These are phyloP conservation scores for Geotrichum klebahnii DNA, from an alignment of 1,139 yeast species.

Conservation along the genomic window DNA sequence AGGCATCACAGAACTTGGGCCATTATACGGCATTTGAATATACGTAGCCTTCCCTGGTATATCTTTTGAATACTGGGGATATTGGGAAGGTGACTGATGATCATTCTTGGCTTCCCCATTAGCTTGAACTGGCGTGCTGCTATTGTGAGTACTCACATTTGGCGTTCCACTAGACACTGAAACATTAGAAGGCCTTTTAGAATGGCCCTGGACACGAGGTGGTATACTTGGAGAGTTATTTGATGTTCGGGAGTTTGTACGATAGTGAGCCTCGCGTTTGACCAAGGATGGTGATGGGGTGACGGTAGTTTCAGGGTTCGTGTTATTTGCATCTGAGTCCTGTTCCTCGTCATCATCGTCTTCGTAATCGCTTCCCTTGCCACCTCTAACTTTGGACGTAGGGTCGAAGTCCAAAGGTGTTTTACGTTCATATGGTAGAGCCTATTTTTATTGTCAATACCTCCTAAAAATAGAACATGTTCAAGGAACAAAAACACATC, in stretches of 20 bases:
- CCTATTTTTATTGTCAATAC: constrained; percentile 24
- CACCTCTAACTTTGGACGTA: constrained; percentile 23
- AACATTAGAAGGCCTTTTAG: constrained; percentile 1
- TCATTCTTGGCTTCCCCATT: neutral
- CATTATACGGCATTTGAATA: neutral
- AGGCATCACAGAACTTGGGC: neutral
- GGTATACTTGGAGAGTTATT: constrained; percentile 22
- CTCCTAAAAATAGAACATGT: constrained; percentile 14
- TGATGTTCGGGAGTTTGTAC: constrained; percentile 8
- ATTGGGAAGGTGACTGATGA: neutral
- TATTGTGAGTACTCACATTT: neutral
- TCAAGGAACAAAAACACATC: too few relatives aligned
- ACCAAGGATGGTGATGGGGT: constrained; percentile 11
- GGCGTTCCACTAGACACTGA: constrained; percentile 1
- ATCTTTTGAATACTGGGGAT: neutral
- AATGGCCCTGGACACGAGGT: constrained; percentile 16
- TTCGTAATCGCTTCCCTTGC: constrained; percentile 22
- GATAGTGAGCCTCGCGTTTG: constrained; percentile 3
- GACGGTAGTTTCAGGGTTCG: constrained; percentile 2
- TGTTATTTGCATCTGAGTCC: constrained; percentile 8
- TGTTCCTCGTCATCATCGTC: constrained; percentile 26
- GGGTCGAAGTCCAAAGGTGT: constrained; percentile 32
- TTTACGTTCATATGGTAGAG: constrained; percentile 36
- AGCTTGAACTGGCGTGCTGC: neutral
- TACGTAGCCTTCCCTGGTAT: neutral